Evolutionary conservation across 371 early-diverging fungal genomes (phyloP).

Genomic region (Mucor racemosus): DNA sequence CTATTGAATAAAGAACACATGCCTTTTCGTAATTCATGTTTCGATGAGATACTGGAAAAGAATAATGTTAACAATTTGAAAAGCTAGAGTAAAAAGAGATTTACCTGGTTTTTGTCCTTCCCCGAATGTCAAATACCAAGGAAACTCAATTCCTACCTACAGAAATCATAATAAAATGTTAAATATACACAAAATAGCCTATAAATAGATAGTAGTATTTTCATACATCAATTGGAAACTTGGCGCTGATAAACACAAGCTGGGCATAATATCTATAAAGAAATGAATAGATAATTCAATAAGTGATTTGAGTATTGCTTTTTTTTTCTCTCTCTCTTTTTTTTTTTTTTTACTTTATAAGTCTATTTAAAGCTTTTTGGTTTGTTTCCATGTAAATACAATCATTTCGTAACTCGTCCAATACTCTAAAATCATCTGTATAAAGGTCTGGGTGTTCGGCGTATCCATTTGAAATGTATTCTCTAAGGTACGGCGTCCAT

Average conservation of each 20-base stretch:
- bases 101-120: conserved; percentile 41
- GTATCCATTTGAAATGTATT: conserved; percentile 76
- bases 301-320: too few relatives aligned
- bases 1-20: conserved; percentile 83
- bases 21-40: conserved; percentile 88
- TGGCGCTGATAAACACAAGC: conserved; percentile 77
- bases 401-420: conserved; percentile 79
- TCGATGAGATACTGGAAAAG: conserved; percentile 45
- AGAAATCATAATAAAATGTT: not conserved
- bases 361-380: conserved; percentile 69
- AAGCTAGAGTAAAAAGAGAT: not conserved
- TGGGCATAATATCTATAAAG: conserved; percentile 79
- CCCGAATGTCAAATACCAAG: conserved; percentile 64
- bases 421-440: conserved; percentile 82
- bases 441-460: conserved; percentile 87
- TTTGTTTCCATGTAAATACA: conserved; percentile 73
- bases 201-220: not conserved
- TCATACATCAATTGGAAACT: conserved; percentile 85
- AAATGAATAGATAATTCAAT: not conserved
- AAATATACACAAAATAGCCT: not conserved
- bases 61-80: not conserved
- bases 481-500: conserved; percentile 63
- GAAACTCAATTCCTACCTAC: conserved; percentile 71
- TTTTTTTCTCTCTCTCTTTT: too few relatives aligned
- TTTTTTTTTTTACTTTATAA: conserved; percentile 58